Percentiles rank a stretch among this genome's conserved stretches.
phyloP scores from a whole-genome alignment of 1,139 yeast species.

The Casaregolazyma lundiana region DNA sequence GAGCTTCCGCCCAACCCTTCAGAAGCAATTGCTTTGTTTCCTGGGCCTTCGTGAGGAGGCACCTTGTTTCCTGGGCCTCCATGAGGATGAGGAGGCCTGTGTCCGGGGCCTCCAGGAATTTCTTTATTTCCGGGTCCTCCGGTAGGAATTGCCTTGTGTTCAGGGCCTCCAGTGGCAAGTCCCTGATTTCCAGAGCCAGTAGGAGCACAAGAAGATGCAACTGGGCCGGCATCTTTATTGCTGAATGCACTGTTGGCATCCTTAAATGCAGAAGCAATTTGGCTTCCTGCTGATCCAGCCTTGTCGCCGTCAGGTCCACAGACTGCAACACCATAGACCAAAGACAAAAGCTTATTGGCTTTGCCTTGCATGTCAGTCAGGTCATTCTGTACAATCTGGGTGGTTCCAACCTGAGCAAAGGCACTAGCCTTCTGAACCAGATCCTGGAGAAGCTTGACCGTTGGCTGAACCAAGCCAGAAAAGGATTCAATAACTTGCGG shows the following conservation, averaged over 20 bases:
- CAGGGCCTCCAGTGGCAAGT: neutral
- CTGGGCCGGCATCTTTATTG: neutral
- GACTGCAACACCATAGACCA: slow-evolving; percentile 5
- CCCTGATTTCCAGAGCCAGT: neutral
- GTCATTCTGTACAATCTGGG: slow-evolving; percentile 17
- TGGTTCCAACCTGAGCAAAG: slow-evolving; percentile 16
- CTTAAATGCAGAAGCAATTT: neutral
- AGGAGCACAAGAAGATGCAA: neutral
- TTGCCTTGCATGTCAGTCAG: slow-evolving; percentile 11
- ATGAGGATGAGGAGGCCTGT: no score
- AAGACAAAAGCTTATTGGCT: slow-evolving; percentile 1
- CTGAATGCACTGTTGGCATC: slow-evolving; percentile 1
- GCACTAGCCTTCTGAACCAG: slow-evolving; percentile 14
- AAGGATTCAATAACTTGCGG: neutral
- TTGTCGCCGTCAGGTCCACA: slow-evolving; percentile 6
- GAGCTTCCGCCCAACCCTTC: no score
- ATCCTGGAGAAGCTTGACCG: slow-evolving; percentile 14
- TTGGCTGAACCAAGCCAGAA: neutral
- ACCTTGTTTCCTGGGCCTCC: no score
- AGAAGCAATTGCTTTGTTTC: no score
- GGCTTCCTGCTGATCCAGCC: neutral
- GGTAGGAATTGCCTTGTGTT: no score
- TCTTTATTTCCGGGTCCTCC: no score
- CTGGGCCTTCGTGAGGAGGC: no score
- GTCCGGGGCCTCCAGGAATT: no score